A percentile compares a stretch with the other conserved stretches of the same genome.
Conservation (phyloP, 1,139 yeast species). For the Kazachstania sp. region DNA sequence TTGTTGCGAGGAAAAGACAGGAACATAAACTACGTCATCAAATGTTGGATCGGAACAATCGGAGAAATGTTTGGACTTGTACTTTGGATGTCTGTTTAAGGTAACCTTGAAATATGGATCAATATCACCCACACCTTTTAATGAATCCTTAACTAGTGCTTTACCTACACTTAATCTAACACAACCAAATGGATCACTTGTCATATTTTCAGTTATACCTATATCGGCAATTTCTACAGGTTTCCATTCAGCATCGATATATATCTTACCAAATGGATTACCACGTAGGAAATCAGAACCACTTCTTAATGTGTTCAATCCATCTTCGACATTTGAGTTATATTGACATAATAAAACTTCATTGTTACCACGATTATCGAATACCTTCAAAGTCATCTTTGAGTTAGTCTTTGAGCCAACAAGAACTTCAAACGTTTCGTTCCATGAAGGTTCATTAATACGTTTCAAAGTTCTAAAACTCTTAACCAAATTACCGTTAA, state of each 20-base stretch:
- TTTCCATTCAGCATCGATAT: constrained; percentile 54
- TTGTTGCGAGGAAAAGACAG: constrained; percentile 55
- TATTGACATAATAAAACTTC: constrained; percentile 36
- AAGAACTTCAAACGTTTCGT: constrained; percentile 51
- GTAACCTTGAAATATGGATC: constrained; percentile 62
- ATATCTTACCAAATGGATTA: constrained; percentile 40
- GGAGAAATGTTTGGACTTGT: constrained; percentile 48
- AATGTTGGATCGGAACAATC: constrained; percentile 49
- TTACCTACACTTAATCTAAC: constrained; percentile 49
- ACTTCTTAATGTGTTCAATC: constrained; percentile 48
- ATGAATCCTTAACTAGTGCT: constrained; percentile 36
- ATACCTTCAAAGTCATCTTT: constrained; percentile 45
- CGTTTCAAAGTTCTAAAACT: constrained; percentile 53
- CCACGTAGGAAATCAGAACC: constrained; percentile 43
- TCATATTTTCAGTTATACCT: constrained; percentile 37
- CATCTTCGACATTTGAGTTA: constrained; percentile 47
- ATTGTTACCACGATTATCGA: constrained; percentile 41
- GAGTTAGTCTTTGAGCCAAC: constrained; percentile 53
- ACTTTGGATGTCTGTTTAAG: constrained; percentile 50
- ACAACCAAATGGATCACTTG: constrained; percentile 50
- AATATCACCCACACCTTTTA: constrained; percentile 60
- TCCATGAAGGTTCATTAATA: constrained; percentile 67
- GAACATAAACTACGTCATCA: constrained; percentile 52
- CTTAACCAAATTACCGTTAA: constrained; percentile 47
- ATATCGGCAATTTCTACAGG: constrained; percentile 54